Evolutionary conservation across 306 rosid genomes (phyloP), one percentile per base, ranked within the genome.

Genomic region (Cucurbita maxima): DNA sequence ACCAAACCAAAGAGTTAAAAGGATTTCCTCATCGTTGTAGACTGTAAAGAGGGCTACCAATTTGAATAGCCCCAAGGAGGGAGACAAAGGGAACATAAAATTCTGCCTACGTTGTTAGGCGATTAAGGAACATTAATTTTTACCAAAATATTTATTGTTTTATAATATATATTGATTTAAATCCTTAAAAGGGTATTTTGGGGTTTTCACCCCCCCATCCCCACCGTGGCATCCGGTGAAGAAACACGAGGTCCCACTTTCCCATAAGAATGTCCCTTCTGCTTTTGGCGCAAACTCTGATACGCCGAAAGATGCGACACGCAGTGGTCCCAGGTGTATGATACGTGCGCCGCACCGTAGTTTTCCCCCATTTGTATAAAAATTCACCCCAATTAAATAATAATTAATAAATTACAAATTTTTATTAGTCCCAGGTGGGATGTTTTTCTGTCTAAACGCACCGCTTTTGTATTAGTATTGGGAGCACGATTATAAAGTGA

Each of bases 221-320:
- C 44, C 44, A 41, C 44, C 2, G 44, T 41, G 34, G 34, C 34
- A 30, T 30, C 34, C 34, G 34, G 14, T 7, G 36, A 47, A 10
- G 74, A 69, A 50, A 69, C 74, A 69, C 58, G 45, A 69, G 25
- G 74, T 48, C 74, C 74, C 74, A 69, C 44, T 14, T 69, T 2
- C 45, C 76, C 14, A 55, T 12, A 19, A 73, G 76, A 73, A 73
- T 73, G 76, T 54, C 54, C 40, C 52, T 40, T 54, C 11, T 19
- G 64, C 37, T 72, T 54, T 38, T 73, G 64, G 76, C 76, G 52
- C 76, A 73, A 73, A 73, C 76, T 73, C 76, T 73, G 40, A 73
- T 57, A 73, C 76, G 76, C 76, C 76, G 76, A 73, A 73, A 73
- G 76, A 73, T 19, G 56, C 63, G 74, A 69, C 74, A 50, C 73